These are phyloP conservation scores for Pyrenophora graminea DNA, from an alignment of 2,329 filamentous ascomycete genomes.

Conservation along the genomic window DNA sequence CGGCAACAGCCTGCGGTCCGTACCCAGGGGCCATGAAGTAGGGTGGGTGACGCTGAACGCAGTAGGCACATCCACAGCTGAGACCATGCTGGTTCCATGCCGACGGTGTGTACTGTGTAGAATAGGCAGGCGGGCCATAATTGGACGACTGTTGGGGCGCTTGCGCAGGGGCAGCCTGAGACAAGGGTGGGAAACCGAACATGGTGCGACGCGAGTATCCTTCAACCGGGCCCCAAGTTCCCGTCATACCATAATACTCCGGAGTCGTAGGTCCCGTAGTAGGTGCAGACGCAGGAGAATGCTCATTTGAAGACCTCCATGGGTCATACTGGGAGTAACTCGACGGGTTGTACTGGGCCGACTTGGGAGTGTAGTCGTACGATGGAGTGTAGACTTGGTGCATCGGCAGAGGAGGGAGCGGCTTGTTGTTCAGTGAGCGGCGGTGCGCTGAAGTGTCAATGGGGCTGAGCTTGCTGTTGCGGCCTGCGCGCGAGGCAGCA, in stretches of 20 bases:
- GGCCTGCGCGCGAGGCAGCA: conserved; percentile 47
- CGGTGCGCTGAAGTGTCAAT: conserved; percentile 68
- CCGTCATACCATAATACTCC: conserved; percentile 55
- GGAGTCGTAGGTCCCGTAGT: conserved; percentile 60
- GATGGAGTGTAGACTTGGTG: conserved; percentile 47
- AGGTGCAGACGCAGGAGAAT: conserved; percentile 59
- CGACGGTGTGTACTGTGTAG: conserved; percentile 42
- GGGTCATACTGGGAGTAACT: conserved; percentile 48
- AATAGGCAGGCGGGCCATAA: conserved; percentile 42
- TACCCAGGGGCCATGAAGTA: conserved; percentile 48
- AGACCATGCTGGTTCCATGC: conserved; percentile 45
- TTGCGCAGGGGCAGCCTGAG: conserved; percentile 43
- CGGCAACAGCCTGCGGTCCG: conserved; percentile 46
- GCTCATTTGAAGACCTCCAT: conserved; percentile 49
- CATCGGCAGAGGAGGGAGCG: conserved; percentile 45
- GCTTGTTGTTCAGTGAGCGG: conserved; percentile 54
- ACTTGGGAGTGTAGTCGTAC: conserved; percentile 44
- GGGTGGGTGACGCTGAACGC: conserved; percentile 43
- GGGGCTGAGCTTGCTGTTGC: conserved; percentile 57
- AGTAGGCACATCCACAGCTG: conserved; percentile 47
- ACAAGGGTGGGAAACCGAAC: conserved; percentile 47
- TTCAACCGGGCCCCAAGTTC: conserved; percentile 54
- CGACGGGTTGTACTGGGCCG: conserved; percentile 44
- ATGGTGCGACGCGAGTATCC: conserved; percentile 50
- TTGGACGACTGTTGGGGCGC: conserved; percentile 50